phyloP scores from a whole-genome alignment of 305 asterid genomes.

The Coffea humblotiana region DNA sequence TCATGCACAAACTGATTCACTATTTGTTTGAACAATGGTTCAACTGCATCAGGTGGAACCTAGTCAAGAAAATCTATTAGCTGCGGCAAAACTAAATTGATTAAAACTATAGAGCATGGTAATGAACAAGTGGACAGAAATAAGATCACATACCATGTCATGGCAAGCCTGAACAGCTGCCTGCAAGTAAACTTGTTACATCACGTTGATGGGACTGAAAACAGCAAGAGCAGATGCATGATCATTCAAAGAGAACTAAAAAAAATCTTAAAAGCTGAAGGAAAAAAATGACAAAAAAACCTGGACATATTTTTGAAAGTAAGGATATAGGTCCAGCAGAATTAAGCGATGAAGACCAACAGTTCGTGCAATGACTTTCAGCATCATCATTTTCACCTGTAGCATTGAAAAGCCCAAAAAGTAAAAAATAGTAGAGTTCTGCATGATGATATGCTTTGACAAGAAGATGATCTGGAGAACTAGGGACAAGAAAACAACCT shows the following conservation, averaged over 20 bases:
- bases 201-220: conserved; percentile 88
- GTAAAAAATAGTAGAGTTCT: neutral
- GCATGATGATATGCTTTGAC: neutral
- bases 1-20: conserved; percentile 97
- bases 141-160: conserved; percentile 69
- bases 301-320: conserved; percentile 84
- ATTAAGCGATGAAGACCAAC: conserved; percentile 85
- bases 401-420: conserved; percentile 5
- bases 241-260: conserved; percentile 23
- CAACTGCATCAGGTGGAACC: conserved; percentile 98
- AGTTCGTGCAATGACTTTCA: conserved; percentile 81
- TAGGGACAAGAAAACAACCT: conserved; percentile 50
- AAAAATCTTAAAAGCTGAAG: conserved; percentile 19
- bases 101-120: neutral
- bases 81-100: conserved; percentile 8
- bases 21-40: conserved; percentile 88
- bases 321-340: conserved; percentile 67
- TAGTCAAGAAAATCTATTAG: conserved; percentile 29
- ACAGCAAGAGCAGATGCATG: conserved; percentile 12
- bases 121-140: conserved; percentile 13
- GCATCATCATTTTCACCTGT: conserved; percentile 86
- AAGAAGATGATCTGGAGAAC: conserved; percentile 4
- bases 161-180: conserved; percentile 99
- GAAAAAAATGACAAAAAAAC: conserved; percentile 33
- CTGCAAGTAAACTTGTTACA: conserved; percentile 81